phyloP scores from a whole-genome alignment of 805 yeast species.

The Candida alai region DNA sequence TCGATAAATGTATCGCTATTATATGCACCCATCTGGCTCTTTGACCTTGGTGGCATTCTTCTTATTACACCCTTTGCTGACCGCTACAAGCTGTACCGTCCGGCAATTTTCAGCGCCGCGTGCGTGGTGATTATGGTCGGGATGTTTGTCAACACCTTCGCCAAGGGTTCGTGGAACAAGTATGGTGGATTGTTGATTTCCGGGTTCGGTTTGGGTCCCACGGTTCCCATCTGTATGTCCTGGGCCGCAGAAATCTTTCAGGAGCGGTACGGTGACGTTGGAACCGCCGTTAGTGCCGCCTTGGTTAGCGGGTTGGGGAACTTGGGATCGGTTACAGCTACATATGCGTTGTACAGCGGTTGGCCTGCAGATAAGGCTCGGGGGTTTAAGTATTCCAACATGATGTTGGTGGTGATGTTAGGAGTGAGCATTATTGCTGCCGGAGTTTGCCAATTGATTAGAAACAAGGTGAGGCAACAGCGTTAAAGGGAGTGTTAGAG shows the following conservation, averaged over 20 bases:
- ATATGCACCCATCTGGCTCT: constrained; percentile 89
- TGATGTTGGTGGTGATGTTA: constrained; percentile 76
- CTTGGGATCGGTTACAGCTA: constrained; percentile 79
- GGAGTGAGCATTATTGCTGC: constrained; percentile 64
- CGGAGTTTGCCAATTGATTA: constrained; percentile 29
- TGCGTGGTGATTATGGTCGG: constrained; percentile 71
- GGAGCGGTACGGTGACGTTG: constrained; percentile 73
- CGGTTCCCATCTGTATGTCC: constrained; percentile 86
- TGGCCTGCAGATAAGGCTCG: constrained; percentile 77
- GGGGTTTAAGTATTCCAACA: constrained; percentile 65
- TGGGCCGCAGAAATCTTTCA: constrained; percentile 75
- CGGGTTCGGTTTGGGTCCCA: constrained; percentile 87
- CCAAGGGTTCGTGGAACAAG: constrained; percentile 67
- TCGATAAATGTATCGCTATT: constrained; percentile 70
- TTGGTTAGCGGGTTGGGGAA: constrained; percentile 84
- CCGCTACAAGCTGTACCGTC: constrained; percentile 54
- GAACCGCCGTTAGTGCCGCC: constrained; percentile 80
- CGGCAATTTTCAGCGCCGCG: constrained; percentile 58
- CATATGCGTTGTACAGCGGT: constrained; percentile 81
- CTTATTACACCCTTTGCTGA: constrained; percentile 80
- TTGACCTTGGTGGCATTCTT: constrained; percentile 73
- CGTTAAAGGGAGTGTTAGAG: too few species aligned
- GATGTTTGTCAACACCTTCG: constrained; percentile 71
- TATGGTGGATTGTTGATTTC: constrained; percentile 79
- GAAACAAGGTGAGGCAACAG: constrained; percentile 26